phyloP scores from a whole-genome alignment of 768 basidiomycete species.

The Lepiota subincarnata region DNA sequence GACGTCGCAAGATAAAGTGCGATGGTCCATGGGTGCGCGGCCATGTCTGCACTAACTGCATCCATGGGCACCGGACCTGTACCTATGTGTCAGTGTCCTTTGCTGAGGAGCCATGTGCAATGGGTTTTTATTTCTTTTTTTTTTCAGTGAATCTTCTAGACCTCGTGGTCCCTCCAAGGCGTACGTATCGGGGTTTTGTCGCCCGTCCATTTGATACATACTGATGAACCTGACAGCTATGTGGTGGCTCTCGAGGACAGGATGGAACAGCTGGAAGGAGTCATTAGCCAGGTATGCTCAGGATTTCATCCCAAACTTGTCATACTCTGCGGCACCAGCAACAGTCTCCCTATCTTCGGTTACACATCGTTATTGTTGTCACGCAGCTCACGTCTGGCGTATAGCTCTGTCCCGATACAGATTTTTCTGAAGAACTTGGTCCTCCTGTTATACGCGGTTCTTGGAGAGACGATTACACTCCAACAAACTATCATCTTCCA shows the following conservation, averaged over 20 bases:
- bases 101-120: neutral
- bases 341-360: neutral
- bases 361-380: slow-evolving; percentile 1
- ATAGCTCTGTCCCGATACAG: slow-evolving; percentile 58
- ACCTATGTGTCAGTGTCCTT: slow-evolving; percentile 51
- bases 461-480: slow-evolving; percentile 41
- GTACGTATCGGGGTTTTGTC: slow-evolving; percentile 32
- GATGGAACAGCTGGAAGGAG: slow-evolving; percentile 49
- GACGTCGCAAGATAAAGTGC: slow-evolving; percentile 56
- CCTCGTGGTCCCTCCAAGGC: slow-evolving; percentile 67
- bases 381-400: slow-evolving; percentile 4
- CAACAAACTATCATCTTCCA: slow-evolving; percentile 6
- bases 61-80: slow-evolving; percentile 45
- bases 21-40: slow-evolving; percentile 51
- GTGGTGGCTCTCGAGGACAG: slow-evolving; percentile 56
- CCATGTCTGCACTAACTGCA: slow-evolving; percentile 56
- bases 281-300: slow-evolving; percentile 43
- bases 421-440: slow-evolving; percentile 62
- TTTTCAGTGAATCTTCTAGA: slow-evolving; percentile 53
- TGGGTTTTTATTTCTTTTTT: neutral
- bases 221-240: slow-evolving; percentile 34
- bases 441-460: slow-evolving; percentile 59
- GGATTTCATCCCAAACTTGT: neutral
- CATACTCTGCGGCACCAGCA: neutral
- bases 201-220: neutral